These are phyloP conservation scores for Penicillium pancosmium DNA, from an alignment of 495 filamentous ascomycete genomes.

Conservation along the genomic window DNA sequence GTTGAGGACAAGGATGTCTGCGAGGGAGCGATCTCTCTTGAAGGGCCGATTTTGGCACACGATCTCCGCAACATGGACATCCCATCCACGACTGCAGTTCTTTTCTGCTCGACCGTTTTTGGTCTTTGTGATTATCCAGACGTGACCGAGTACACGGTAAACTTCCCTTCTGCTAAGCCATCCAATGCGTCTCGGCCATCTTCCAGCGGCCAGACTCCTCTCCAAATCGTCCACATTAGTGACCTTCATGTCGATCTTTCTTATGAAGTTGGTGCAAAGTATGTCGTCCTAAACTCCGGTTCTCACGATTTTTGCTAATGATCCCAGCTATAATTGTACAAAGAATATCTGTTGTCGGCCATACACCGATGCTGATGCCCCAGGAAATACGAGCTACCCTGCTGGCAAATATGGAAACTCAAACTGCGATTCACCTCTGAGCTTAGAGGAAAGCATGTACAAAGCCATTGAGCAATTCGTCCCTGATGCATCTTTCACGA, in stretches of 20 bases:
- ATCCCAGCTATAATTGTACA: slow-evolving; percentile 44
- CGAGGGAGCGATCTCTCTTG: slow-evolving; percentile 43
- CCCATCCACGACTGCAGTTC: slow-evolving; percentile 46
- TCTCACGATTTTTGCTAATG: background rate
- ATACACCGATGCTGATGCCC: slow-evolving; percentile 47
- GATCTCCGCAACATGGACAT: slow-evolving; percentile 48
- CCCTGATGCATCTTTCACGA: slow-evolving; percentile 26
- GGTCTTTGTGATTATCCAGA: slow-evolving; percentile 53
- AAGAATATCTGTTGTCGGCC: slow-evolving; percentile 60
- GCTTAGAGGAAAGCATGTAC: slow-evolving; percentile 57
- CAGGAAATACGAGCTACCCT: slow-evolving; percentile 44
- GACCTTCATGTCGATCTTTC: slow-evolving; percentile 57
- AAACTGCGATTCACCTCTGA: slow-evolving; percentile 52
- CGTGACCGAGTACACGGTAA: slow-evolving; percentile 41
- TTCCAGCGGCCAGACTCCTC: slow-evolving; percentile 45
- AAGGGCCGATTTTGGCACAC: slow-evolving; percentile 53
- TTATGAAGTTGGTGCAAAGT: slow-evolving; percentile 50
- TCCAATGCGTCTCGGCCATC: slow-evolving; percentile 37
- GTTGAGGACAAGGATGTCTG: slow-evolving; percentile 53
- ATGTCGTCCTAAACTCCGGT: background rate
- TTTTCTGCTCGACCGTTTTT: slow-evolving; percentile 52
- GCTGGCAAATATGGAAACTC: slow-evolving; percentile 51
- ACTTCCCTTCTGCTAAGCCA: slow-evolving; percentile 47
- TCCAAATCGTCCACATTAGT: slow-evolving; percentile 55
- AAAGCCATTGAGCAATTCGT: slow-evolving; percentile 39